These are phyloP conservation scores for Nitzschia putrida DNA, from an alignment of 108 stramenopile genomes.

Conservation along the genomic window DNA sequence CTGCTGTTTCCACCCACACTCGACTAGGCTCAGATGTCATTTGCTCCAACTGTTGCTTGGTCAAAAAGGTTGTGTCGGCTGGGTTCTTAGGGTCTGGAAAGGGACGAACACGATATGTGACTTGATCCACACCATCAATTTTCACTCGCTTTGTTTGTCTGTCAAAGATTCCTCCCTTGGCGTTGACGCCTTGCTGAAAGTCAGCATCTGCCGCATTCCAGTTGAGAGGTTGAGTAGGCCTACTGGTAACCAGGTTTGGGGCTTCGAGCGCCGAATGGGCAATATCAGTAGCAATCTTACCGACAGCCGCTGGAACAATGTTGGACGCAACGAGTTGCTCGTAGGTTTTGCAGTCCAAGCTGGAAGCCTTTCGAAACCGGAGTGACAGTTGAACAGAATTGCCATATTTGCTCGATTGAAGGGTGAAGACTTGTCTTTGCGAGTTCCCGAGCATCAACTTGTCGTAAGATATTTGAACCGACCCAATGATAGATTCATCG, in stretches of 20 bases:
- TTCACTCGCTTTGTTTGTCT: conserved; percentile 30
- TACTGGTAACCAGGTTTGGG: neutral
- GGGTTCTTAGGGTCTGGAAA: conserved; percentile 57
- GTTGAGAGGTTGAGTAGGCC: neutral
- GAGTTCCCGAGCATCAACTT: conserved; percentile 22
- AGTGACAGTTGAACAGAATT: conserved; percentile 34
- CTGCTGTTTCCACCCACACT: conserved; percentile 39
- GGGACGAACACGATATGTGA: conserved; percentile 46
- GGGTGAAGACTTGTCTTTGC: conserved; percentile 19
- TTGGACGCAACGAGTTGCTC: neutral
- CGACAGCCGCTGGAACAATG: neutral
- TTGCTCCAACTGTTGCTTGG: conserved; percentile 33
- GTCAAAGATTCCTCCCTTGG: conserved; percentile 42
- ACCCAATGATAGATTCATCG: conserved; percentile 1
- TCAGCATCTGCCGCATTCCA: conserved; percentile 32
- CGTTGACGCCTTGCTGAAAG: conserved; percentile 25
- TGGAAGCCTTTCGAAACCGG: conserved; percentile 46
- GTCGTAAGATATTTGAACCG: neutral
- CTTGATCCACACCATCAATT: conserved; percentile 10
- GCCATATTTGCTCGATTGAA: neutral
- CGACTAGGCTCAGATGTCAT: conserved; percentile 28
- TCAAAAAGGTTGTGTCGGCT: conserved; percentile 44
- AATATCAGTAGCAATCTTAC: neutral
- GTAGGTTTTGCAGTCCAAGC: conserved; percentile 4
- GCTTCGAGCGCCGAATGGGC: neutral